Percentiles rank a stretch among this genome's conserved stretches.
These are phyloP conservation scores for Penicillium verhagenii DNA, from an alignment of 495 filamentous ascomycete genomes.

Conservation along the genomic window DNA sequence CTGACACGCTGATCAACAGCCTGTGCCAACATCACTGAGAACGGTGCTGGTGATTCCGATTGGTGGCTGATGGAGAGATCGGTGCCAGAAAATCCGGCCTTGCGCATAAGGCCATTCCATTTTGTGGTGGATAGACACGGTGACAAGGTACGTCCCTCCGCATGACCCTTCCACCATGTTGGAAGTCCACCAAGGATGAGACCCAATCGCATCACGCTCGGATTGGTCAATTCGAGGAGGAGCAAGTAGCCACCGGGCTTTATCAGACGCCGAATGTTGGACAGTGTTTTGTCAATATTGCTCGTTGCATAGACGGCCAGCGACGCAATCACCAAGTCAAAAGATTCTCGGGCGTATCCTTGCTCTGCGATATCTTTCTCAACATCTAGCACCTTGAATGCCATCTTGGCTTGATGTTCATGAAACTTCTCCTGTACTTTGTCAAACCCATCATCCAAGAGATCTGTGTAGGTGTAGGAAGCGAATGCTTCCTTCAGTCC, in stretches of 20 bases:
- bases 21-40: conserved; percentile 43
- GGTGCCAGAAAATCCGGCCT: conserved; percentile 46
- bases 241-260: conserved; percentile 56
- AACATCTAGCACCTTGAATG: conserved; percentile 46
- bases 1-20: conserved; percentile 42
- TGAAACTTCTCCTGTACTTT: conserved; percentile 18
- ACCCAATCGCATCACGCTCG: conserved; percentile 23
- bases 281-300: conserved; percentile 22
- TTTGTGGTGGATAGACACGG: conserved; percentile 29
- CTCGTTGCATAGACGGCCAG: conserved; percentile 25
- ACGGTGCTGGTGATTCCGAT: conserved; percentile 18
- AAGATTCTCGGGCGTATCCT: conserved; percentile 39
- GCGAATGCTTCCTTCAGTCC: conserved; percentile 14
- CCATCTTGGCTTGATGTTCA: conserved; percentile 29
- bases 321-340: conserved; percentile 47
- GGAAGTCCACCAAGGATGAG: conserved; percentile 41
- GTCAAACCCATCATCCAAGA: conserved; percentile 44
- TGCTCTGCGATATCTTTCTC: conserved; percentile 40
- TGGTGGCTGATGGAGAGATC: conserved; percentile 31
- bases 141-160: conserved; percentile 39
- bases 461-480: conserved; percentile 54
- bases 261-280: conserved; percentile 36
- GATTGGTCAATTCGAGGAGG: conserved; percentile 44
- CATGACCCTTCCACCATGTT: conserved; percentile 53
- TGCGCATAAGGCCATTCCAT: conserved; percentile 42